phyloP scores from a whole-genome alignment of 768 basidiomycete genomes.

The Paxillus involutus region DNA sequence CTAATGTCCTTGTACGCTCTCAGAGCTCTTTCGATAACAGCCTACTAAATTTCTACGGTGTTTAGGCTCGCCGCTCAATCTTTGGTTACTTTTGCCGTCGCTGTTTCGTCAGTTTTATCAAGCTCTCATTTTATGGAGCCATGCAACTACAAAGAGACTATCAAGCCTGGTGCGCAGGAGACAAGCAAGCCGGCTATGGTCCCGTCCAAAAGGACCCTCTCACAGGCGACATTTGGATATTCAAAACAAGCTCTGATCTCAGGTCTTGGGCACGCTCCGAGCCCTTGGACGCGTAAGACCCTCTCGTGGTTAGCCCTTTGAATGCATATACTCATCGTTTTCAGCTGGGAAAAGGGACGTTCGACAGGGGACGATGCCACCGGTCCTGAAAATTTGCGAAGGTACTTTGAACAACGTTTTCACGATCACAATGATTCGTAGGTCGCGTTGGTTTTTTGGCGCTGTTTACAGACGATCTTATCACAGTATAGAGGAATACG shows the following conservation, averaged over 20 bases:
- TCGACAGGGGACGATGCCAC: constrained; percentile 66
- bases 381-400: constrained; percentile 69
- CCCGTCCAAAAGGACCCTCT: constrained; percentile 52
- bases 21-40: constrained; percentile 10
- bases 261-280: constrained; percentile 64
- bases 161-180: constrained; percentile 57
- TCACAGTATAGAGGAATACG: constrained; percentile 58
- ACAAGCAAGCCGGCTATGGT: constrained; percentile 48
- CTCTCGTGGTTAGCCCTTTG: neutral
- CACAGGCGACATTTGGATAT: constrained; percentile 48
- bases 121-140: constrained; percentile 75
- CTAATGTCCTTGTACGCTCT: constrained; percentile 25
- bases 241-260: constrained; percentile 64
- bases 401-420: constrained; percentile 86
- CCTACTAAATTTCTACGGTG: neutral
- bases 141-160: constrained; percentile 67
- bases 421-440: constrained; percentile 80
- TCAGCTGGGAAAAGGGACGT: constrained; percentile 68
- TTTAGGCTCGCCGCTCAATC: constrained; percentile 68
- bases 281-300: constrained; percentile 55
- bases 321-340: neutral
- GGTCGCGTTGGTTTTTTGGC: constrained; percentile 26
- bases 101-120: constrained; percentile 71
- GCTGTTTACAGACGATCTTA: neutral
- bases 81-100: constrained; percentile 83